These are phyloP conservation scores for Ophiosphaerella korrae DNA, from an alignment of 2,329 filamentous ascomycete genomes.

Conservation along the genomic window DNA sequence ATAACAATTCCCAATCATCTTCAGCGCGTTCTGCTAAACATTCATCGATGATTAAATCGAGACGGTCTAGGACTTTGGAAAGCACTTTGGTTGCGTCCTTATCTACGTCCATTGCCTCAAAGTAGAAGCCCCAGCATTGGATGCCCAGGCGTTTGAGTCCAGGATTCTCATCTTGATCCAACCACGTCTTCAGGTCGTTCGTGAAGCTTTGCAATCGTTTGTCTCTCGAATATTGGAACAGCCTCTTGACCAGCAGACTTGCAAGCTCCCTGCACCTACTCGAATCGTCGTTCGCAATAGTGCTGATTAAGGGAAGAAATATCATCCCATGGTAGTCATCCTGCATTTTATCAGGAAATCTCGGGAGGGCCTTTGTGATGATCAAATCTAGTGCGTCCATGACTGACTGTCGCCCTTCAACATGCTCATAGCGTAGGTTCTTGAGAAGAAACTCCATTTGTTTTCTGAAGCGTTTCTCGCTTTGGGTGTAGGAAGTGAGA, in stretches of 20 bases:
- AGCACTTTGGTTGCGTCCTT: constrained; percentile 70
- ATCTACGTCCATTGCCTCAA: constrained; percentile 63
- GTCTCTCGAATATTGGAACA: constrained; percentile 78
- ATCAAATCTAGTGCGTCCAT: constrained; percentile 89
- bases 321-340: constrained; percentile 81
- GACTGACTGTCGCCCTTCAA: constrained; percentile 86
- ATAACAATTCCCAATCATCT: constrained; percentile 73
- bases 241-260: constrained; percentile 75
- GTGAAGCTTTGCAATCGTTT: constrained; percentile 75
- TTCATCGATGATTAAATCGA: constrained; percentile 59
- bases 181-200: constrained; percentile 72
- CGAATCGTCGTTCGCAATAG: constrained; percentile 86
- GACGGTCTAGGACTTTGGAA: constrained; percentile 58
- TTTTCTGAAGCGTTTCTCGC: constrained; percentile 84
- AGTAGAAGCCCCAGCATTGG: constrained; percentile 81
- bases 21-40: constrained; percentile 58
- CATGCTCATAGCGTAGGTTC: constrained; percentile 88
- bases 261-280: constrained; percentile 84
- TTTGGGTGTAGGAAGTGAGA: constrained; percentile 91
- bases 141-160: constrained; percentile 75
- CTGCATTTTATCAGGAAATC: constrained; percentile 69
- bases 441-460: constrained; percentile 87
- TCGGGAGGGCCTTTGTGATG: constrained; percentile 69
- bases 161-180: constrained; percentile 74
- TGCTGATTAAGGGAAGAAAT: constrained; percentile 84